Percentiles rank a stretch among this genome's conserved stretches.
Evolutionary conservation across 2,329 filamentous ascomycete species (phyloP).

Genomic region (Neobulgaria alba): DNA sequence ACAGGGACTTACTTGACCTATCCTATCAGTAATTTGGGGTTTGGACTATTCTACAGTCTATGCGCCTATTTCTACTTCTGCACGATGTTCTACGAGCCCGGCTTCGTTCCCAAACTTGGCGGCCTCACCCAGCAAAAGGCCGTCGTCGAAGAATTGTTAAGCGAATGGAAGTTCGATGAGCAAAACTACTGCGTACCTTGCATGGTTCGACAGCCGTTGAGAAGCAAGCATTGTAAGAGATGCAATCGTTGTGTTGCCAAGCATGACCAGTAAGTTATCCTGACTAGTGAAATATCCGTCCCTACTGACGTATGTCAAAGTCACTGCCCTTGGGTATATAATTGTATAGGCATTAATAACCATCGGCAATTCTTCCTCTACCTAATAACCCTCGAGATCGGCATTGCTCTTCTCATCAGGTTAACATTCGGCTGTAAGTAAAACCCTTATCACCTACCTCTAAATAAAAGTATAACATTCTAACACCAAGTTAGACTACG

Average conservation of each 20-base stretch:
- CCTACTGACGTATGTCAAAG: constrained; percentile 35
- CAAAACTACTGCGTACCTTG: constrained; percentile 88
- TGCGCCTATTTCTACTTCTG: constrained; percentile 81
- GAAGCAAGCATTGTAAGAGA: constrained; percentile 91
- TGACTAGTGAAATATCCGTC: neutral
- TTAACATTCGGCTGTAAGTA: constrained; percentile 63
- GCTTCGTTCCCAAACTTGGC: constrained; percentile 83
- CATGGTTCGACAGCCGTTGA: constrained; percentile 85
- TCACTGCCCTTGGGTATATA: constrained; percentile 97
- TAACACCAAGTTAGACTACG: constrained; percentile 48
- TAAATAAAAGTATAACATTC: constrained; percentile 10
- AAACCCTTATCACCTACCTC: neutral
- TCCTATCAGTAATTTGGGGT: constrained; percentile 71
- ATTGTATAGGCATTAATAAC: constrained; percentile 93
- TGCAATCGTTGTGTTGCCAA: constrained; percentile 91
- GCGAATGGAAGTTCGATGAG: constrained; percentile 84
- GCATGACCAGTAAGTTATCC: constrained; percentile 74
- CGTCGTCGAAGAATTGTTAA: constrained; percentile 79
- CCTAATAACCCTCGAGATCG: constrained; percentile 66
- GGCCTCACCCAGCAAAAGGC: constrained; percentile 85
- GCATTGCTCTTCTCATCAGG: constrained; percentile 64
- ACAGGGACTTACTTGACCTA: constrained; percentile 55
- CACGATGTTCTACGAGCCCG: constrained; percentile 82
- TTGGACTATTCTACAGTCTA: constrained; percentile 53
- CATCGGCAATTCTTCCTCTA: constrained; percentile 94